Evolutionary conservation across 1,139 yeast genomes (phyloP).

Genomic region (Diutina mesorugosa): DNA sequence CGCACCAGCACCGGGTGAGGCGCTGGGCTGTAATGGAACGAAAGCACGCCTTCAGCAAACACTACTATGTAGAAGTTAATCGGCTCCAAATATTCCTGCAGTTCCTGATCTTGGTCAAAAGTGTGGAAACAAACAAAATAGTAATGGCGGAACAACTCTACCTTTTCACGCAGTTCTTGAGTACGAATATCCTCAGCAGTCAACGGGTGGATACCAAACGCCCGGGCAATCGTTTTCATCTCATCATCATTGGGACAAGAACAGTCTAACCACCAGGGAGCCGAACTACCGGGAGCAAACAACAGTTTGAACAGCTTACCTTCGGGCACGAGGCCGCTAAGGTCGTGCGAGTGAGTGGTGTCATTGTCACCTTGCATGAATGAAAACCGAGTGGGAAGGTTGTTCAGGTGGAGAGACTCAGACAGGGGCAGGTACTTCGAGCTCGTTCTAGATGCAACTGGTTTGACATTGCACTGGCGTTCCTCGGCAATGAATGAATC

Average conservation of each 20-base stretch:
- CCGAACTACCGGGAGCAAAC: conserved; percentile 44
- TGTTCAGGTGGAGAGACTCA: background rate
- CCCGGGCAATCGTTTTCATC: conserved; percentile 51
- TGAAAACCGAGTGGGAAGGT: conserved; percentile 52
- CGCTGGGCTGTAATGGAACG: conserved; percentile 79
- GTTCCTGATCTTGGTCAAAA: conserved; percentile 62
- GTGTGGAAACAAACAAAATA: conserved; percentile 79
- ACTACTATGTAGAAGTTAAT: conserved; percentile 82
- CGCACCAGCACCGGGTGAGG: conserved; percentile 79
- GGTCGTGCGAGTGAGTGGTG: conserved; percentile 80
- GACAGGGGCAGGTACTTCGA: background rate
- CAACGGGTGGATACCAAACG: conserved; percentile 75
- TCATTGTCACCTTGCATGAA: conserved; percentile 79
- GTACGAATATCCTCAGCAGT: conserved; percentile 77
- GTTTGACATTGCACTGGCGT: background rate
- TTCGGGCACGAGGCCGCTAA: conserved; percentile 57
- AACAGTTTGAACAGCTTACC: conserved; percentile 54
- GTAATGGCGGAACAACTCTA: conserved; percentile 60
- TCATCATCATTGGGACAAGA: conserved; percentile 57
- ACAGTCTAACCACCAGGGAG: conserved; percentile 64
- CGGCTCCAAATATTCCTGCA: conserved; percentile 77
- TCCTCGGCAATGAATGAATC: background rate
- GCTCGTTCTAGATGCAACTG: background rate
- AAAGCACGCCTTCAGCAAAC: conserved; percentile 68
- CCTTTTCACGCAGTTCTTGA: conserved; percentile 81